Evolutionary conservation across 768 basidiomycete species (phyloP).

Genomic region (Leccinum pellstonianum): DNA sequence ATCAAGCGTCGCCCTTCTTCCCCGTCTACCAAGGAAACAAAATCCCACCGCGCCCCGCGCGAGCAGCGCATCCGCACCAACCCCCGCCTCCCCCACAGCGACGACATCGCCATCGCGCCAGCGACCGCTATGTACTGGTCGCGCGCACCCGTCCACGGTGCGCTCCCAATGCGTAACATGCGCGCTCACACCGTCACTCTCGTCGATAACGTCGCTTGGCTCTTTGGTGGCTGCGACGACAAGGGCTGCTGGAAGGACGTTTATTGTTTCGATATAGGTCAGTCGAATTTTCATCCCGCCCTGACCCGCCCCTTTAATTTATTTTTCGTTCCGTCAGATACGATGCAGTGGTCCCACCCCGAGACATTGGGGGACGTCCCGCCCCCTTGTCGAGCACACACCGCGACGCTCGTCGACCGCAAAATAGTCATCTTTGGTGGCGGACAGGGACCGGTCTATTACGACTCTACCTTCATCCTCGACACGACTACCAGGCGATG

Average conservation of each 20-base stretch:
- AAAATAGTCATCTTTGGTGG: slow-evolving; percentile 86
- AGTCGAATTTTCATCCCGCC: slow-evolving; percentile 1
- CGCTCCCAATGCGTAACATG: slow-evolving; percentile 63
- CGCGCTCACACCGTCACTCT: slow-evolving; percentile 84
- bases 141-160: slow-evolving; percentile 74
- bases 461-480: slow-evolving; percentile 77
- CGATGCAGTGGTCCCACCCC: slow-evolving; percentile 85
- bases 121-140: slow-evolving; percentile 86
- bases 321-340: slow-evolving; percentile 47
- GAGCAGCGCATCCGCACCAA: slow-evolving; percentile 42
- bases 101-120: slow-evolving; percentile 57
- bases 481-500: slow-evolving; percentile 75
- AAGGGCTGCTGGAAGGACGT: slow-evolving; percentile 71
- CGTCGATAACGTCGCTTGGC: slow-evolving; percentile 79
- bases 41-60: slow-evolving; percentile 10
- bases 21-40: slow-evolving; percentile 29
- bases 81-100: slow-evolving; percentile 62
- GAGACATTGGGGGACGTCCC: slow-evolving; percentile 76
- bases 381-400: slow-evolving; percentile 84
- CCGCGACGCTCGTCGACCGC: slow-evolving; percentile 77
- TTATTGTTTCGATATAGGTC: slow-evolving; percentile 84
- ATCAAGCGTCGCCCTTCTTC: slow-evolving; percentile 29
- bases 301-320: background rate
- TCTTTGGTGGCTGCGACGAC: slow-evolving; percentile 89
- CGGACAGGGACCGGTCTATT: slow-evolving; percentile 79